These are phyloP conservation scores for Cymbopogon citratus DNA, from an alignment of 176 grass and related monocot species.

Conservation along the genomic window DNA sequence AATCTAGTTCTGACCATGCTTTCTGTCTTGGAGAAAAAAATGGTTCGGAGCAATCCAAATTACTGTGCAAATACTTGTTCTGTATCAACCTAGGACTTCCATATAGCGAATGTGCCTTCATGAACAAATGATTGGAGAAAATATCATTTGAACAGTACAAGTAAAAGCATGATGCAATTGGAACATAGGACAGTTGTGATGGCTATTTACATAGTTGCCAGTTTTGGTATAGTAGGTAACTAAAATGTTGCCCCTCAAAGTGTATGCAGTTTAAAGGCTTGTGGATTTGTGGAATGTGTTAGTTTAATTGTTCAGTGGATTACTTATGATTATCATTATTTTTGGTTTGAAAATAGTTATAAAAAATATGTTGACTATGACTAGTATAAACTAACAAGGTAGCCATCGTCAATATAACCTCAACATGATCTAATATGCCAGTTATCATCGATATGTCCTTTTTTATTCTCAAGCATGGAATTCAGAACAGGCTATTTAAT, in stretches of 20 bases:
- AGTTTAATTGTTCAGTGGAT: neutral
- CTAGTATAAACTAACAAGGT: neutral
- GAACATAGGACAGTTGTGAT: neutral
- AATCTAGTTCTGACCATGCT: constrained; percentile 66
- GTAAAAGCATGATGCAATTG: constrained; percentile 11
- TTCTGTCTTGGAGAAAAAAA: constrained; percentile 67
- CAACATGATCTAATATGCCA: neutral
- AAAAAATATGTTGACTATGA: neutral
- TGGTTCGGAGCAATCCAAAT: constrained; percentile 60
- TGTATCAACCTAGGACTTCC: constrained; percentile 68
- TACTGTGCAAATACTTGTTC: constrained; percentile 46
- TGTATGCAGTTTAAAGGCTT: neutral
- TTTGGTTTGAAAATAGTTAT: neutral
- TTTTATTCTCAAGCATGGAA: constrained; percentile 11
- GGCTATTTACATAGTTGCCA: constrained; percentile 1
- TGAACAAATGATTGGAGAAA: constrained; percentile 21
- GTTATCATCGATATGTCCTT: neutral
- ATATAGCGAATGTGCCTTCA: constrained; percentile 81
- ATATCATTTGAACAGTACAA: constrained; percentile 21
- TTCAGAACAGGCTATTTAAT: neutral
- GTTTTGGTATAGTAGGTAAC: neutral
- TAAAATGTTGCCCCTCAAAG: neutral
- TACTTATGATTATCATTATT: neutral
- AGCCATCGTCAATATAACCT: neutral
- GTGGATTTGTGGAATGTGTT: neutral